phyloP scores from a whole-genome alignment of 805 yeast genomes.

The Wickerhamiella nectarea region DNA sequence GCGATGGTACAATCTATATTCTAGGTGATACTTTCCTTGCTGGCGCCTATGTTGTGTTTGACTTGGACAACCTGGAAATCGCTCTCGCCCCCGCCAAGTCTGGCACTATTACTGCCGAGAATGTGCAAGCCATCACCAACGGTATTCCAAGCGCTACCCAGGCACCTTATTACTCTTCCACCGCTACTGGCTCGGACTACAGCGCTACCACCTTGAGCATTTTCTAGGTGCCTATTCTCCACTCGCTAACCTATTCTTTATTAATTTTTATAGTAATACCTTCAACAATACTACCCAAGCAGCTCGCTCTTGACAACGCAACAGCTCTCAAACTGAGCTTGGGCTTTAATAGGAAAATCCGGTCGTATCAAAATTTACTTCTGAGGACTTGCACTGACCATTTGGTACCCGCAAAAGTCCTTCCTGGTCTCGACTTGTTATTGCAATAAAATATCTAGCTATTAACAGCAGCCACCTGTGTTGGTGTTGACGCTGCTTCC shows the following conservation, averaged over 20 bases:
- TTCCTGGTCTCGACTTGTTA: no score
- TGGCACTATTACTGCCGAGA: slow-evolving; percentile 10
- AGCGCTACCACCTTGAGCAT: neutral
- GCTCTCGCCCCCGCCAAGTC: slow-evolving; percentile 33
- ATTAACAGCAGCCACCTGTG: slow-evolving; percentile 29
- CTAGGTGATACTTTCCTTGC: slow-evolving; percentile 56
- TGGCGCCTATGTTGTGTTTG: slow-evolving; percentile 51
- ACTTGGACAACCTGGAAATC: slow-evolving; percentile 41
- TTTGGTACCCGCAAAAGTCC: no score
- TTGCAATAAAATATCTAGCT: neutral
- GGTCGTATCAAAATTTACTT: no score
- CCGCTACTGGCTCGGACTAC: neutral
- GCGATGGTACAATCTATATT: slow-evolving; percentile 22
- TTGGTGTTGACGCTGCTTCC: slow-evolving; percentile 31
- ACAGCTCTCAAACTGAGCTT: no score
- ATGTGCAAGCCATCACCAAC: slow-evolving; percentile 15
- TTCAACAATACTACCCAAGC: no score
- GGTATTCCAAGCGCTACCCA: neutral
- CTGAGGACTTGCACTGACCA: no score
- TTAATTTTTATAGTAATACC: no score
- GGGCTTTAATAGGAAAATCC: no score
- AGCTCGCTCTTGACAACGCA: no score
- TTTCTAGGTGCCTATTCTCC: no score
- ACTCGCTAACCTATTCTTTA: no score
- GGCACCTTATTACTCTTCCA: neutral